These are phyloP conservation scores for Gynostemma pentaphyllum DNA, from an alignment of 306 rosid species.

Conservation along the genomic window DNA sequence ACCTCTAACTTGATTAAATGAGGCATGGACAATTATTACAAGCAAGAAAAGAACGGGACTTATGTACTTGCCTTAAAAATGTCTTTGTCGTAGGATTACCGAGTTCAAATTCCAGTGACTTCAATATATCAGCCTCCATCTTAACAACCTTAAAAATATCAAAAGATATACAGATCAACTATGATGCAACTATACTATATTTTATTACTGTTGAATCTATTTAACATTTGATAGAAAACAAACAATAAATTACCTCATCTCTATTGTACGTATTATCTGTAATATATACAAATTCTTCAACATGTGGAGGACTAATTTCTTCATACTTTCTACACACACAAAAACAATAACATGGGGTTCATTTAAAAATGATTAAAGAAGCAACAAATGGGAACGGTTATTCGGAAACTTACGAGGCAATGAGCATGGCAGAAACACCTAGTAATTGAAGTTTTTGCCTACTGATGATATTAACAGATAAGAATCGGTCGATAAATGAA, in stretches of 20 bases:
- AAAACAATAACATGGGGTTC: not conserved
- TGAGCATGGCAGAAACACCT: conserved; percentile 64
- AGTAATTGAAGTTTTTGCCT: conserved; percentile 58
- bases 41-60: not conserved
- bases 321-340: conserved; percentile 55
- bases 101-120: conserved; percentile 64
- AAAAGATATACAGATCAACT: not conserved
- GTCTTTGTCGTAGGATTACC: conserved; percentile 73
- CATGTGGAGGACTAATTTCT: conserved; percentile 70
- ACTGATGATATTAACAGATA: conserved; percentile 31
- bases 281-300: conserved; percentile 67
- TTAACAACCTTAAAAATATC: conserved; percentile 36
- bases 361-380: not conserved
- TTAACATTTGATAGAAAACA: not conserved
- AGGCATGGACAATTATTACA: not conserved
- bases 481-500: conserved; percentile 50
- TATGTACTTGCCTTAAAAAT: conserved; percentile 45
- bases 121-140: conserved; percentile 77
- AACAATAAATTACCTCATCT: conserved; percentile 41
- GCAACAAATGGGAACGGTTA: not conserved
- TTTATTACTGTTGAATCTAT: not conserved
- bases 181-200: not conserved
- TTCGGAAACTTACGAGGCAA: conserved; percentile 63
- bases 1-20: not conserved
- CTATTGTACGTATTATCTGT: conserved; percentile 65